Evolutionary conservation across 108 stramenopile genomes (phyloP), one percentile per base, ranked within the genome.

Genomic region (Schizochytrium sp.): DNA sequence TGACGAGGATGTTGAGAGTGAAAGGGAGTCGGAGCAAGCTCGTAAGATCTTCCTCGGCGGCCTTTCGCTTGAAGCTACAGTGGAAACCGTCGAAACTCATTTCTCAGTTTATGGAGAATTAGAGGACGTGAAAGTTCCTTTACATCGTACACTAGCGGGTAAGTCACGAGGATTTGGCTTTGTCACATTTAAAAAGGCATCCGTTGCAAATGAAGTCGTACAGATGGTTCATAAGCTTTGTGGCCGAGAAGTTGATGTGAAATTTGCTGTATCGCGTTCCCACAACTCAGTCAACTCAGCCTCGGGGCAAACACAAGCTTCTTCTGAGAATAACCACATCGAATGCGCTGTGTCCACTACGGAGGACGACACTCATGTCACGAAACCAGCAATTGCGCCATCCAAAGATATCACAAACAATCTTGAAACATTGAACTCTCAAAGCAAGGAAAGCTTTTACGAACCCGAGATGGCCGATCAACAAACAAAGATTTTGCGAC

Each of bases 111-210:
- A 40, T 53, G 76, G 76, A 8, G 76, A 83, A 40, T 0, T 83
- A 17, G 76, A 55, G 2, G 28, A 83, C 15, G 76, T 83, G 28
- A 47, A 53, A 2, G 76, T 83, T 13, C 76, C 76, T 5, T 38
- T 55, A 5, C 76, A 83, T 40, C 8, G 28, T 19, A 50, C 47
- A 10, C 53, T 83, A 13, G 13, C 76, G 0, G 76, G 76, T 53
- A 83, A 83, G 47, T 83, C 76, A 13, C 76, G 76, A 10, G 76
- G 76, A 10, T 83, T 40, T 42, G 76, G 76, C 50, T 83, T 83
- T 50, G 76, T 83, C 19, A 83, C 76, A 0, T 83, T 83, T 40
- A 83, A 83, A 0, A 53, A 83, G 5, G 50, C 76, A 1, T 12
- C 50, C 15, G 28, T 83, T 2, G 76, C 76, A 10, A 44, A 38